Conservation (phyloP, 106 monocot species). For the Apostasia shenzhenica region DNA sequence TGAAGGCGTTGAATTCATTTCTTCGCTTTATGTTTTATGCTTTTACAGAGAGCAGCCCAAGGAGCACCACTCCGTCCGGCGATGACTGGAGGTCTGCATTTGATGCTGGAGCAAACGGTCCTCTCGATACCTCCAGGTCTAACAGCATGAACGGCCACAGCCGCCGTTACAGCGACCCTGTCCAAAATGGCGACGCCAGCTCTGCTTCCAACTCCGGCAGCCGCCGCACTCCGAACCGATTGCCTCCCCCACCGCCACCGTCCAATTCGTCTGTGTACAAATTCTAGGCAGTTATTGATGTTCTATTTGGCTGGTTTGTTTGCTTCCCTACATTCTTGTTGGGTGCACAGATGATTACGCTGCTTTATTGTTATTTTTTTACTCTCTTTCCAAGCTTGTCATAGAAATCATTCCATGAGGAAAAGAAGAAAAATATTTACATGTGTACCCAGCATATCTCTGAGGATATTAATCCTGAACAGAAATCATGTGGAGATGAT, state of each 20-base stretch:
- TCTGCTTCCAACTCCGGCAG: conserved; percentile 56
- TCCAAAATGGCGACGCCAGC: conserved; percentile 49
- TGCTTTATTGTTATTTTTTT: background rate
- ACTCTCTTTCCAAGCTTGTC: background rate
- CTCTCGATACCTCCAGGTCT: conserved; percentile 33
- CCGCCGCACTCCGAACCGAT: conserved; percentile 84
- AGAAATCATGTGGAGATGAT: too few species aligned
- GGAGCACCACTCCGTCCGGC: conserved; percentile 18
- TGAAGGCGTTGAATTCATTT: background rate
- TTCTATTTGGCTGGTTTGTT: background rate
- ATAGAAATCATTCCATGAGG: background rate
- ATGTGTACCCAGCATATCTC: too few species aligned
- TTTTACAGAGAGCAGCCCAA: conserved; percentile 60
- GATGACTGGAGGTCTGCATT: conserved; percentile 93
- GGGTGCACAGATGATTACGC: background rate
- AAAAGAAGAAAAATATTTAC: too few species aligned
- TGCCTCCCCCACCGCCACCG: conserved; percentile 77
- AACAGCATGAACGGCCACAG: conserved; percentile 47
- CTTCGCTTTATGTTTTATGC: background rate
- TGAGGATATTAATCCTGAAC: too few species aligned
- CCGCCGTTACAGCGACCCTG: conserved; percentile 43
- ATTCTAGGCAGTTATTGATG: conserved; percentile 23
- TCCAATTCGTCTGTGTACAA: conserved; percentile 20
- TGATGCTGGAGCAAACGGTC: conserved; percentile 68
- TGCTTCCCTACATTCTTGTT: conserved; percentile 13